phyloP scores from a whole-genome alignment of 345 rosid species.

The Kernera saxatilis region DNA sequence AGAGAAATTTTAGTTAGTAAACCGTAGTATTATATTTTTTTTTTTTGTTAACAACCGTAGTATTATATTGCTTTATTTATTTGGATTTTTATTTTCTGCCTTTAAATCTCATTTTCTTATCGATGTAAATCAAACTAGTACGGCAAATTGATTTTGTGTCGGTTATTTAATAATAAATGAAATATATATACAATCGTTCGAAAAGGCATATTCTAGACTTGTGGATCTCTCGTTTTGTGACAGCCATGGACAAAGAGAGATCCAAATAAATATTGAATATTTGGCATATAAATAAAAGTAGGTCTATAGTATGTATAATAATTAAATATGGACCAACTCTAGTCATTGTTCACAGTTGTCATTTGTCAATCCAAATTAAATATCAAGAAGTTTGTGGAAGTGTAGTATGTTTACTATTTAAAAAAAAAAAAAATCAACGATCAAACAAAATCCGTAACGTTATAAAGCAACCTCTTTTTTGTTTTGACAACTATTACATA shows the following conservation, averaged over 20 bases:
- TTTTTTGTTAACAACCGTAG: neutral
- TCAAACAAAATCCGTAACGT: neutral
- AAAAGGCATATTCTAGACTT: conserved; percentile 25
- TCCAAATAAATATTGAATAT: neutral
- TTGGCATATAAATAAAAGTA: neutral
- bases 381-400: neutral
- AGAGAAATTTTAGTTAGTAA: too few relatives aligned
- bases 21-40: too few relatives aligned
- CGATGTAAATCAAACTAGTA: neutral
- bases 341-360: conserved; percentile 28
- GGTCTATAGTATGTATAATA: neutral
- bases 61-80: neutral
- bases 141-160: neutral
- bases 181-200: neutral
- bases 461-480: neutral
- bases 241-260: conserved; percentile 12
- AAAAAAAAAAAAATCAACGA: neutral
- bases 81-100: neutral
- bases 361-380: conserved; percentile 11
- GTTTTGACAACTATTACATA: neutral
- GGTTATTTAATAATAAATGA: neutral
- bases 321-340: conserved; percentile 16
- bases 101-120: neutral
- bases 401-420: neutral
- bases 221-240: conserved; percentile 16